Evolutionary conservation across 805 yeast species (phyloP), one percentile per base, ranked within the genome.

Genomic region (Suhomyces sp.): DNA sequence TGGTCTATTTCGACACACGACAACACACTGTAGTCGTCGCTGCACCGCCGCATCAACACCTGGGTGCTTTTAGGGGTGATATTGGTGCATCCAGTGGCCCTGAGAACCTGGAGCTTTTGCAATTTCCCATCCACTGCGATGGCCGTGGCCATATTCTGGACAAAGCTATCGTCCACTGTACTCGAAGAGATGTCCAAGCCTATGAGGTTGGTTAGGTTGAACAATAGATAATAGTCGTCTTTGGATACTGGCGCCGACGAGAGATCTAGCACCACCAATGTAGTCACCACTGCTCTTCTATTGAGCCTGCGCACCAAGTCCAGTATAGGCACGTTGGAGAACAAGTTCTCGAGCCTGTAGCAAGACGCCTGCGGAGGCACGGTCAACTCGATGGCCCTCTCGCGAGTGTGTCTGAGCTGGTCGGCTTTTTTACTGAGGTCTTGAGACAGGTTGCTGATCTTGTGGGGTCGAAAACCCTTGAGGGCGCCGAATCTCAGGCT

Each of bases 291-390:
- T 10, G 24, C 23, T n/a, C 67, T 47, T 10, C 52, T 50, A 38
- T 56, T 58, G 17, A 71, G 47, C 40, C 60, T 59, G 7, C 48
- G 13, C 2, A 55, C 57, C 4, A 74, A 46, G 15, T 67, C 69
- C 17, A 41, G 23, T 4, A 72, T 41, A 19, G 58, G 52, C 9
- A 70, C 58, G 52, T 74, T 73, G 22, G 62, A 55, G 51, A 69
- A 73, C 5, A 75, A 40, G 46, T 66, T 72, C 44, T 74, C 79
- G 24, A 75, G 47, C 40, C 79, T 56, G 60, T 74, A 76, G 42
- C 36, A 47, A 19, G 50, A 48, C 24, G 53, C 35, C 15, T 51
- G 50, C 23, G 67, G 63, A 17, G 60, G 50, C 8, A 56, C 52
- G 22, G 56, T 52, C 46, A 56, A 50, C 17, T 57, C 61, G 8